Percentiles rank a stretch among this genome's conserved stretches.
phyloP scores from a whole-genome alignment of 2,329 filamentous ascomycete species.

The Stagonosporopsis vannaccii region DNA sequence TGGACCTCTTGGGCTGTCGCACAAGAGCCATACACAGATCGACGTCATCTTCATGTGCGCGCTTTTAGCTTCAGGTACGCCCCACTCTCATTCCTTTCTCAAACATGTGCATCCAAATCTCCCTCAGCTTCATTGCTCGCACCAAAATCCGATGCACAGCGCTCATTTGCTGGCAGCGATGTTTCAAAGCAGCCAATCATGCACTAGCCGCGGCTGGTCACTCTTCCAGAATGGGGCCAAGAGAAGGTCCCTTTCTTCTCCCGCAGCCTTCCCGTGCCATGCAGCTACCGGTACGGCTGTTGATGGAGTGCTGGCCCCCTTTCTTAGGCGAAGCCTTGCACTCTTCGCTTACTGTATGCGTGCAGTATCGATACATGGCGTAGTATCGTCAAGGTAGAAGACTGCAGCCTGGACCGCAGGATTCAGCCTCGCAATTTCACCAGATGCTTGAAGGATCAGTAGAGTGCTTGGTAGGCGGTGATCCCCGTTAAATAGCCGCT shows the following conservation, averaged over 20 bases:
- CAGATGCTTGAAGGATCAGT: conserved; percentile 14
- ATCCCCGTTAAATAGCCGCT: conserved; percentile 17
- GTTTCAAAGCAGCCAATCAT: conserved; percentile 10
- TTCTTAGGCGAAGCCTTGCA: conserved; percentile 2
- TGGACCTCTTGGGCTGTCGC: conserved; percentile 3
- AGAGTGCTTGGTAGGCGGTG: conserved; percentile 13
- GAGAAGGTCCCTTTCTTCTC: not conserved
- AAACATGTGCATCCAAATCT: conserved; percentile 17
- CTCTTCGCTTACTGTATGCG: conserved; percentile 5
- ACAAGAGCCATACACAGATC: conserved; percentile 1
- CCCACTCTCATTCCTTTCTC: conserved; percentile 14
- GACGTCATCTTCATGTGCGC: conserved; percentile 10
- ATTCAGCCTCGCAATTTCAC: conserved; percentile 18
- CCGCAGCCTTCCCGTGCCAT: conserved; percentile 15
- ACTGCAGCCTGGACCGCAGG: conserved; percentile 16
- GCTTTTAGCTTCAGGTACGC: conserved; percentile 12
- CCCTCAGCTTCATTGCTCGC: conserved; percentile 16
- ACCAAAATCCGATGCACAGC: conserved; percentile 5
- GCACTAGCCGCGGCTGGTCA: conserved; percentile 10
- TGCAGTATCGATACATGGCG: conserved; percentile 2
- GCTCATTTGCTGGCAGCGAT: conserved; percentile 12
- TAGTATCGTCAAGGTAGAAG: conserved; percentile 3
- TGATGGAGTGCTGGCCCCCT: conserved; percentile 2
- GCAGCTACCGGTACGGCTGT: conserved; percentile 14
- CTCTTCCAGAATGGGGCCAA: conserved; percentile 9